Evolutionary conservation across 768 basidiomycete species (phyloP).

Genomic region (Hygrocybe coccinea): DNA sequence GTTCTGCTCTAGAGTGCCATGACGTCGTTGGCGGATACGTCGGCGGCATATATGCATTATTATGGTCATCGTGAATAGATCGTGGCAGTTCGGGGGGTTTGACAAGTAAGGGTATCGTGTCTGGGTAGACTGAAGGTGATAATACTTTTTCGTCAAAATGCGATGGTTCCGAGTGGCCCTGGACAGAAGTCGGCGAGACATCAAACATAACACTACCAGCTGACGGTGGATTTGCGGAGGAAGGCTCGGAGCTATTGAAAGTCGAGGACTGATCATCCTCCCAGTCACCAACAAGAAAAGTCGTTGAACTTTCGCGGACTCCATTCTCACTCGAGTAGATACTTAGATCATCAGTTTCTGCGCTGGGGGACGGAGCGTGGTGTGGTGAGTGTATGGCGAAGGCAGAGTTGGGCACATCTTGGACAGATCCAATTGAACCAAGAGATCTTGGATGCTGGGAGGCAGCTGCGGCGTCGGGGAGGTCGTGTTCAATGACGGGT

Average conservation of each 20-base stretch:
- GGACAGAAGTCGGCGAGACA: neutral
- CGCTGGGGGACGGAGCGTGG: constrained; percentile 38
- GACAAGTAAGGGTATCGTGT: neutral
- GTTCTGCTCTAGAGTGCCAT: constrained; percentile 33
- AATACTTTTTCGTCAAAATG: neutral
- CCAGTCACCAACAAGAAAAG: constrained; percentile 46
- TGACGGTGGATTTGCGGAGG: neutral
- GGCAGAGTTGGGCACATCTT: constrained; percentile 5
- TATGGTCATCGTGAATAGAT: constrained; percentile 29
- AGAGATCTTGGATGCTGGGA: constrained; percentile 76
- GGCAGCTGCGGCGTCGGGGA: constrained; percentile 64
- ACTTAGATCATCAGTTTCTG: constrained; percentile 51
- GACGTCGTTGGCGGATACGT: constrained; percentile 59
- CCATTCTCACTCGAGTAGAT: constrained; percentile 41
- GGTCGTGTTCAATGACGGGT: constrained; percentile 41
- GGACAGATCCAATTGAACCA: constrained; percentile 56
- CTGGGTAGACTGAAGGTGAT: neutral
- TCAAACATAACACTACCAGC: neutral
- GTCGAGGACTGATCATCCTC: constrained; percentile 17
- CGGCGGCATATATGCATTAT: constrained; percentile 27
- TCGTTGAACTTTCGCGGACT: constrained; percentile 45
- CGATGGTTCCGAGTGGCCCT: neutral
- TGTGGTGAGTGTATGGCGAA: neutral
- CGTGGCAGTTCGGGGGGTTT: constrained; percentile 23
- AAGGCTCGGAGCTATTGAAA: neutral